phyloP scores from a whole-genome alignment of 441 rosid species.

The Populus tomentosa region DNA sequence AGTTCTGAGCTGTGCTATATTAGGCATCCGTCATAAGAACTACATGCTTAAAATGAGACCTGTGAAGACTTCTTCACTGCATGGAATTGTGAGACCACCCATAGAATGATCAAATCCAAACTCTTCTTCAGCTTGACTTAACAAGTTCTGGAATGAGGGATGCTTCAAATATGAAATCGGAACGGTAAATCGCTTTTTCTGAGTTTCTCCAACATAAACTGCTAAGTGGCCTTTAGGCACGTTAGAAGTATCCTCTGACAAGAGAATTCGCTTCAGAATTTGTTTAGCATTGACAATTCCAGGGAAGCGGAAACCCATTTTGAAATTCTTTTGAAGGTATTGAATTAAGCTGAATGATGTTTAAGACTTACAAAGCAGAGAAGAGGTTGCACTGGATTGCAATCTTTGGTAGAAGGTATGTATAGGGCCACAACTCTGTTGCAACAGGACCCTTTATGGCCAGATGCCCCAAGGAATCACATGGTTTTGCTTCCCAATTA shows the following conservation, averaged over 20 bases:
- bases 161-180: conserved; percentile 29
- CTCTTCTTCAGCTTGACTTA: conserved; percentile 13
- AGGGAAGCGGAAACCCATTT: not conserved
- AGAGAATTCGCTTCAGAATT: not conserved
- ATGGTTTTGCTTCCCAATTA: not conserved
- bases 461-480: not conserved
- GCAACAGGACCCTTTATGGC: not conserved
- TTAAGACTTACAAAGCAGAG: not conserved
- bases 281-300: not conserved
- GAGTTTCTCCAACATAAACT: not conserved
- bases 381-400: not conserved
- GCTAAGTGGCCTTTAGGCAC: not conserved
- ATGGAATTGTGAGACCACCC: not conserved
- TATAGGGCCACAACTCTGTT: not conserved
- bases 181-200: conserved; percentile 15
- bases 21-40: not conserved
- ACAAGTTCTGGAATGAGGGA: conserved; percentile 22
- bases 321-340: not conserved
- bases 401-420: not conserved
- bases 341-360: not conserved
- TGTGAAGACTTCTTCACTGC: not conserved
- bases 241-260: not conserved
- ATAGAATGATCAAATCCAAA: not conserved
- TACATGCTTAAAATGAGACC: not conserved
- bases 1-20: too few species aligned